Percentiles rank a stretch among this genome's conserved stretches.
These are phyloP conservation scores for Coccinonectria pachysandricola DNA, from an alignment of 2,329 filamentous ascomycete genomes.

Conservation along the genomic window DNA sequence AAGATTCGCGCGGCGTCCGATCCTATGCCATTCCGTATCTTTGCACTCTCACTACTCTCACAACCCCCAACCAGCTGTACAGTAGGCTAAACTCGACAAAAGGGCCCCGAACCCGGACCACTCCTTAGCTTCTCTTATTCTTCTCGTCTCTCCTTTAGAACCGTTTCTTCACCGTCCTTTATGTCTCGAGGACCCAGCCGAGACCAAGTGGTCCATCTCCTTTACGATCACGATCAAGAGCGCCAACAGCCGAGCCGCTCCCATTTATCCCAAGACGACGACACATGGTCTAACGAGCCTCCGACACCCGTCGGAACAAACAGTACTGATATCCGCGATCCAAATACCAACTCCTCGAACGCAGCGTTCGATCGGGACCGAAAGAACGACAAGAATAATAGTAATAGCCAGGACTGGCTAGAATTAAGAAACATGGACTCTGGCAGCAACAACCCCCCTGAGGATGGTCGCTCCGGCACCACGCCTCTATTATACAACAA, in stretches of 20 bases:
- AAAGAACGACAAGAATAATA: constrained; percentile 26
- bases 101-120: too few species aligned
- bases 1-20: too few species aligned
- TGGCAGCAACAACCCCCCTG: constrained; percentile 29
- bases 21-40: too few species aligned
- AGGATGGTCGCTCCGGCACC: constrained; percentile 34
- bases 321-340: constrained; percentile 16
- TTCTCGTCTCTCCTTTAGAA: constrained; percentile 6
- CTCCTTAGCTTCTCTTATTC: constrained; percentile 5
- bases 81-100: too few species aligned
- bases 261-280: too few species aligned
- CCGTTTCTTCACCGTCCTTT: constrained; percentile 2
- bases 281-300: constrained; percentile 18
- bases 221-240: constrained; percentile 10
- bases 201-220: constrained; percentile 15
- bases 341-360: constrained; percentile 15
- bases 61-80: background rate
- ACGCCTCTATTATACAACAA: constrained; percentile 29
- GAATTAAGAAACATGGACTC: constrained; percentile 31
- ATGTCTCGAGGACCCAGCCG: constrained; percentile 14
- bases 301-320: constrained; percentile 13
- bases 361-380: constrained; percentile 18
- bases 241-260: constrained; percentile 8
- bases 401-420: constrained; percentile 17
- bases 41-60: too few species aligned